Percentiles rank a stretch among this genome's conserved stretches.
Conservation (phyloP, 805 yeast species). For the Candida pseudofarinosa region DNA sequence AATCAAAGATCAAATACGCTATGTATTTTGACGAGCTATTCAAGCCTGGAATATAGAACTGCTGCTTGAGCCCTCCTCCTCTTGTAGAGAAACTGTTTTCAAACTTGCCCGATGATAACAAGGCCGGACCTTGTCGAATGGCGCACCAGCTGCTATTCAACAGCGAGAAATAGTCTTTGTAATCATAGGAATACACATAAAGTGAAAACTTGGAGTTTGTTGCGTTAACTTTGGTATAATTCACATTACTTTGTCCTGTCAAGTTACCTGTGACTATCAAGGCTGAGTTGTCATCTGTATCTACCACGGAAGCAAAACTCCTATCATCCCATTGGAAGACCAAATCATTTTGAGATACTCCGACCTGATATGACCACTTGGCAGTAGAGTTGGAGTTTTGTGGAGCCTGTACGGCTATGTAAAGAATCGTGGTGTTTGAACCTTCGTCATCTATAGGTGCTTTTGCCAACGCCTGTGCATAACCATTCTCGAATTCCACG, state of each 20-base stretch:
- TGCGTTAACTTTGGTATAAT: slow-evolving; percentile 16
- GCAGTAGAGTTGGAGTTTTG: slow-evolving; percentile 31
- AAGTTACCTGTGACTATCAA: slow-evolving; percentile 60
- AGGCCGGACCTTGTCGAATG: slow-evolving; percentile 48
- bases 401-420: slow-evolving; percentile 40
- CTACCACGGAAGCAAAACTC: slow-evolving; percentile 55
- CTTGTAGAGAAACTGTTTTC: slow-evolving; percentile 39
- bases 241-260: slow-evolving; percentile 12
- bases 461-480: slow-evolving; percentile 37
- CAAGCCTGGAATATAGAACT: slow-evolving; percentile 58
- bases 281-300: slow-evolving; percentile 66
- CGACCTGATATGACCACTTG: slow-evolving; percentile 63
- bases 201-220: slow-evolving; percentile 32
- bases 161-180: slow-evolving; percentile 28
- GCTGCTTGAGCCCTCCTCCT: slow-evolving; percentile 51
- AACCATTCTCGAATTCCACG: slow-evolving; percentile 29
- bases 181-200: slow-evolving; percentile 44
- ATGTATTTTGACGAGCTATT: slow-evolving; percentile 57
- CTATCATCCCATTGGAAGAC: slow-evolving; percentile 68
- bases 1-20: slow-evolving; percentile 58
- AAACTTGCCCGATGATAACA: slow-evolving; percentile 18
- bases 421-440: slow-evolving; percentile 17
- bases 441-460: slow-evolving; percentile 18
- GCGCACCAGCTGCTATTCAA: slow-evolving; percentile 71
- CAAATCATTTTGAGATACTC: slow-evolving; percentile 58